phyloP scores from a whole-genome alignment of 2,329 filamentous ascomycete species.

The Lasiodiplodia gonubiensis region DNA sequence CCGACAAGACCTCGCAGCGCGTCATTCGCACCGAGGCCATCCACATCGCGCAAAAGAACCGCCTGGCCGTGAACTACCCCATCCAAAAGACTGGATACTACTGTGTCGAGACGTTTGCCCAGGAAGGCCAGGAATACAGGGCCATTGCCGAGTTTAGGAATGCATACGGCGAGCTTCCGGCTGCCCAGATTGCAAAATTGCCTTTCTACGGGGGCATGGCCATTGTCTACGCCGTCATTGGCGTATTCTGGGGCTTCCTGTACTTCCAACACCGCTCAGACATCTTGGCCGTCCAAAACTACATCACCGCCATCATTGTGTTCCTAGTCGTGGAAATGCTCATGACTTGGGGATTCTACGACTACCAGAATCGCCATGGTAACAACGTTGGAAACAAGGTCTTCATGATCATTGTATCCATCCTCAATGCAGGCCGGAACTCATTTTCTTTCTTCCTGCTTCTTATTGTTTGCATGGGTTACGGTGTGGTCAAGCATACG shows the following conservation, averaged over 20 bases:
- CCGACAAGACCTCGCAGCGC: constrained; percentile 71
- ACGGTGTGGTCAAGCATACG: constrained; percentile 93
- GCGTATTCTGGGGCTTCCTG: constrained; percentile 88
- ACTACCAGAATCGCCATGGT: constrained; percentile 91
- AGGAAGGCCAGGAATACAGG: constrained; percentile 70
- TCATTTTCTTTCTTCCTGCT: constrained; percentile 98
- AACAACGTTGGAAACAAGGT: constrained; percentile 82
- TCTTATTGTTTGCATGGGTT: constrained; percentile 98
- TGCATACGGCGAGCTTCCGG: constrained; percentile 92
- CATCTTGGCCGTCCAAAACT: constrained; percentile 96
- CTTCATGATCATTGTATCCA: constrained; percentile 86
- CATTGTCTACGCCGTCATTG: constrained; percentile 88
- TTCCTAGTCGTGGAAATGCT: constrained; percentile 96
- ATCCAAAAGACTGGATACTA: constrained; percentile 95
- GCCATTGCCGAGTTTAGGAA: constrained; percentile 92
- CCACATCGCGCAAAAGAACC: constrained; percentile 71
- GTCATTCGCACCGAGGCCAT: constrained; percentile 80
- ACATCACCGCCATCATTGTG: constrained; percentile 94
- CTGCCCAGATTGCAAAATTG: constrained; percentile 93
- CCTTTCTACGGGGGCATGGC: constrained; percentile 96
- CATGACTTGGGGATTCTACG: constrained; percentile 99
- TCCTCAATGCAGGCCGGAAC: constrained; percentile 91
- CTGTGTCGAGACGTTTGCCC: constrained; percentile 82
- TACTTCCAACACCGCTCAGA: constrained; percentile 94
- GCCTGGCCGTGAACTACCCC: constrained; percentile 76